Evolutionary conservation across 148 eudicot species (phyloP), one percentile per base, ranked within the genome.

Genomic region (Tetragonia tetragonoides): DNA sequence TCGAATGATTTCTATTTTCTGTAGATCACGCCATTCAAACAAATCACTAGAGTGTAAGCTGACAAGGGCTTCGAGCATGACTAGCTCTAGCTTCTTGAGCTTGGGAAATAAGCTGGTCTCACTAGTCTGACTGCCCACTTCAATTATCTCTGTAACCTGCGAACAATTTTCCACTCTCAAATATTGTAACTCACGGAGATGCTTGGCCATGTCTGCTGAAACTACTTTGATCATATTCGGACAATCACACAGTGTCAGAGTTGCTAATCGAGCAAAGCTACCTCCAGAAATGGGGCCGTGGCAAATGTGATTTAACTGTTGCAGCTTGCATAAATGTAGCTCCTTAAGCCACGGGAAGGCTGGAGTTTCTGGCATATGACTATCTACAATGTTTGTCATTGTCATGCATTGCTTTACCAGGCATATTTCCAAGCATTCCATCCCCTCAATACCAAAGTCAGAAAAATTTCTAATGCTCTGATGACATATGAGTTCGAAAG

Each of bases 401-500:
- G 51, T 56, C 16, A 23, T 72, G 60, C 84, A 81, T 41, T 46
- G 67, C 46, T 77, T 28, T 4, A 81, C 66, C 49, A 56, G 49
- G 37, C 84, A 81, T 21, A 81, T 64, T 81, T 76, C 72, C 70
- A 81, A 56, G 61, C 72, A 28, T 77, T 66, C 68, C 80, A 77
- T 77, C 34, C 66, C 42, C 40, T 44, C 73, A 56, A 81, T 65
- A 39, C 73, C 80, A 20, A 81, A 81, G 41, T 76, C 80, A 20
- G 80, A 76, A 28, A 81, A 72, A 14, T 42, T 76, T 6, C 18
- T 24, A 49, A 81, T 38, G 66, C 15, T 57, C 40, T 57, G 67
- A 67, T 81, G 84, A 66, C 68, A 73, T 41, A 81, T 81, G 66
- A 81, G 75, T 46, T 72, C 76, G 68, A 81, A 81, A 54, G 73